Base-by-base conservation (phyloP, 2,329 filamentous ascomycete species). In the Aureobasidium mangrovei region DNA sequence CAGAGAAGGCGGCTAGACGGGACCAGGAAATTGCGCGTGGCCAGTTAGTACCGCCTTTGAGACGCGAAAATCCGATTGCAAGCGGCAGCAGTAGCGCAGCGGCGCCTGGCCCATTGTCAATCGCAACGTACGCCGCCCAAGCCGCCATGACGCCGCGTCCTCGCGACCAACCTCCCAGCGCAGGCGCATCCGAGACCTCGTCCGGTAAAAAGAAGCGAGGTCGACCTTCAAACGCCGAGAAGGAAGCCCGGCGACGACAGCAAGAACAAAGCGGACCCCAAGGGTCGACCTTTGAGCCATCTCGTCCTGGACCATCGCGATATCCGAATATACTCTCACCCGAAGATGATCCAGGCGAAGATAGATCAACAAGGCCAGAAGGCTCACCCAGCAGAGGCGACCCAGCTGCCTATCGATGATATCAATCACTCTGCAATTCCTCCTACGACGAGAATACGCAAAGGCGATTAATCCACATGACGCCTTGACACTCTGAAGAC, bases 1-100 rank as follows among this genome's bases (percentile, higher is more conserved):
- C 70, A 54, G 72, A 75, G 60, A 68, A 70, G 38, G 68, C 74
- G 55, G 69, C 69, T 53, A 72, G 71, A 62, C 71, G 69, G 32
- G 68, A 70, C 51, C 70, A 67, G 56, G 69, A 70, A 51, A 64
- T 65, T 42, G 66, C 67, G 36, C 65, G 67, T 36, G 70, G 68
- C 7, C 69, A 73, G 56, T 59, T 65, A 24, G 70, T 72, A 44
- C 67, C 69, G 45, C 66, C 67, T 48, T 65, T 68, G 9, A 18
- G 27, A 32, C 40, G 35, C 6, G 27, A 27, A 36, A 32, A 28
- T 18, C 31, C 39, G n/a, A 35, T 36, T 7, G 12, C 31, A 12
- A 53, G 40, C 26, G 35, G n/a, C n/a, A 40, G 49, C 40, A 31
- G 40, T 27, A 44, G 9, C 32, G 39, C 31, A 12, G 26, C 27